These are phyloP conservation scores for Eutrema japonicum DNA, from an alignment of 345 rosid species.

Conservation along the genomic window DNA sequence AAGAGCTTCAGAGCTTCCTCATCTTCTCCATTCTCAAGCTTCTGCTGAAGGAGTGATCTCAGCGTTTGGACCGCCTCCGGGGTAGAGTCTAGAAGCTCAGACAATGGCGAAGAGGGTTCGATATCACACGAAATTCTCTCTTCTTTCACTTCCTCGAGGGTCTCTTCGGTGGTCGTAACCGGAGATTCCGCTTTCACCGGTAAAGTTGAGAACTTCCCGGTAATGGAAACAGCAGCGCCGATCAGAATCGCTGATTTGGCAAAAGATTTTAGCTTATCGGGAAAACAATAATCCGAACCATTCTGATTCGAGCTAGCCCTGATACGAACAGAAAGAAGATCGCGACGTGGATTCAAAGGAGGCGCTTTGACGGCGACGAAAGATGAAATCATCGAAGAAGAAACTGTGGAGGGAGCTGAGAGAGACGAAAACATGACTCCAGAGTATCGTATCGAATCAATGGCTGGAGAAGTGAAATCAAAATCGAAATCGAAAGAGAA, in stretches of 20 bases:
- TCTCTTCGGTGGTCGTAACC: slow-evolving; percentile 47
- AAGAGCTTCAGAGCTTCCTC: slow-evolving; percentile 63
- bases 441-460: slow-evolving; percentile 1
- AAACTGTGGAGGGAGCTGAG: slow-evolving; percentile 30
- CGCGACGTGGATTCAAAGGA: slow-evolving; percentile 32
- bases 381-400: slow-evolving; percentile 34
- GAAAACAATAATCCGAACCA: slow-evolving; percentile 10
- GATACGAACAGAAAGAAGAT: slow-evolving; percentile 30
- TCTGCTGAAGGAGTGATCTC: slow-evolving; percentile 62
- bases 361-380: slow-evolving; percentile 40
- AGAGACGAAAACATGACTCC: slow-evolving; percentile 46
- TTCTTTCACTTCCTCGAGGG: slow-evolving; percentile 24
- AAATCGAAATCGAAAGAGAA: background rate
- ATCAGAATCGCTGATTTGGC: slow-evolving; percentile 60
- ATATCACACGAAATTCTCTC: slow-evolving; percentile 33
- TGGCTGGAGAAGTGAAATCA: slow-evolving; percentile 16
- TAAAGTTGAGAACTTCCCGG: slow-evolving; percentile 48
- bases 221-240: slow-evolving; percentile 56
- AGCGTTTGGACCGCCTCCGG: slow-evolving; percentile 60
- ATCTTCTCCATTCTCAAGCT: slow-evolving; percentile 76
- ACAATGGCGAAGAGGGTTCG: slow-evolving; percentile 44
- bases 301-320: slow-evolving; percentile 43
- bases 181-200: slow-evolving; percentile 68
- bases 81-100: slow-evolving; percentile 55
- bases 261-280: slow-evolving; percentile 49